phyloP scores from a whole-genome alignment of 1,284 basidiomycete genomes.

The Ceratobasidium sp. region DNA sequence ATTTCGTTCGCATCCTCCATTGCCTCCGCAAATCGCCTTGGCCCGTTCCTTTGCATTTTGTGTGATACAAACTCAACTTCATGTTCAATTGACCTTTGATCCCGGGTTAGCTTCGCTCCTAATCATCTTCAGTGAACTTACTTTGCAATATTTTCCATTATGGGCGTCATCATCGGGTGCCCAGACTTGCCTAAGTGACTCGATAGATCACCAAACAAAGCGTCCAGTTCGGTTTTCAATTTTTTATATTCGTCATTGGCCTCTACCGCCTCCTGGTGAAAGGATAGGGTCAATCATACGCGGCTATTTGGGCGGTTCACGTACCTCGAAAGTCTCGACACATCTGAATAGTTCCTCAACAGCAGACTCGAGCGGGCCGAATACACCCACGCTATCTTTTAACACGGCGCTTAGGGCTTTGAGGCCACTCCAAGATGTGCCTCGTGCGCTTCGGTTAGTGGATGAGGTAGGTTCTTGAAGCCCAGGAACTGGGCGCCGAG shows the following conservation, averaged over 20 bases:
- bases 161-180: background rate
- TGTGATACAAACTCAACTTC: background rate
- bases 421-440: background rate
- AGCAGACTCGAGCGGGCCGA: conserved; percentile 13
- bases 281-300: no score
- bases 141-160: background rate
- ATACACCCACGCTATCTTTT: background rate
- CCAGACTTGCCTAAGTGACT: background rate
- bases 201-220: background rate
- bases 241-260: background rate
- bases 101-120: no score
- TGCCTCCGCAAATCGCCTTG: background rate
- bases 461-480: no score
- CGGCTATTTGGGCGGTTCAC: background rate
- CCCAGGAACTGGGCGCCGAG: no score
- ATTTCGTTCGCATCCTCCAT: conserved; percentile 14
- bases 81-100: background rate
- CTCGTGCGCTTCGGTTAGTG: no score
- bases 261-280: background rate
- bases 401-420: background rate
- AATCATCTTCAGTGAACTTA: background rate
- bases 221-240: background rate
- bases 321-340: conserved; percentile 2
- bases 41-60: background rate
- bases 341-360: background rate